Conservation (phyloP, 257 asterid species). For the Solanum pinnatisectum region DNA sequence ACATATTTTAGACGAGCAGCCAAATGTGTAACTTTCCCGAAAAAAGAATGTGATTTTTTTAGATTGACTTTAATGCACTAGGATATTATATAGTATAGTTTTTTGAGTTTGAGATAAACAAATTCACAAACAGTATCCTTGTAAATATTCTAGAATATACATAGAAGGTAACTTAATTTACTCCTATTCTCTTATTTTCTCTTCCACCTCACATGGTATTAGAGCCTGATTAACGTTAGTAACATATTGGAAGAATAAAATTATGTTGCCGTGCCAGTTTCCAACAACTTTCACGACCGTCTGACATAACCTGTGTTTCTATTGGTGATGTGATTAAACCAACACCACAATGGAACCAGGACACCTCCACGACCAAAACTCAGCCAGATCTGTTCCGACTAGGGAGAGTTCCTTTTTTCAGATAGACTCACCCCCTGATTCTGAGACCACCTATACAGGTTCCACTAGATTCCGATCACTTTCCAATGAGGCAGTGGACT, state of each 20-base stretch:
- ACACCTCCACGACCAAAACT: neutral
- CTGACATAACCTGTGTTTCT: neutral
- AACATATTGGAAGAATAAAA: neutral
- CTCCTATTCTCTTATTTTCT: neutral
- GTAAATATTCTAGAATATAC: neutral
- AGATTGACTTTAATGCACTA: neutral
- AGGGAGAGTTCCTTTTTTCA: neutral
- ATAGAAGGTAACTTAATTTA: neutral
- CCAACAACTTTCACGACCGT: neutral
- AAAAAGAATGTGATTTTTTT: neutral
- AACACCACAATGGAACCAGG: neutral
- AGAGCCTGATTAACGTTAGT: neutral
- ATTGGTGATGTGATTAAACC: neutral
- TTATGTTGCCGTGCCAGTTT: neutral
- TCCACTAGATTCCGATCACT: neutral
- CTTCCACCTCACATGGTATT: neutral
- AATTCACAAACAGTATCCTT: neutral
- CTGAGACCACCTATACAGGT: neutral
- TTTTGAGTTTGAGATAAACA: neutral
- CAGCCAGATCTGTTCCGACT: neutral
- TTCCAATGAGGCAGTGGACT: neutral
- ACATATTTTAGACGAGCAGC: neutral
- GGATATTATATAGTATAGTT: neutral
- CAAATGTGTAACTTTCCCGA: neutral
- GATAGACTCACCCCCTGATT: neutral